phyloP scores from a whole-genome alignment of 2,329 filamentous ascomycete genomes.

The Orbilia javanica region DNA sequence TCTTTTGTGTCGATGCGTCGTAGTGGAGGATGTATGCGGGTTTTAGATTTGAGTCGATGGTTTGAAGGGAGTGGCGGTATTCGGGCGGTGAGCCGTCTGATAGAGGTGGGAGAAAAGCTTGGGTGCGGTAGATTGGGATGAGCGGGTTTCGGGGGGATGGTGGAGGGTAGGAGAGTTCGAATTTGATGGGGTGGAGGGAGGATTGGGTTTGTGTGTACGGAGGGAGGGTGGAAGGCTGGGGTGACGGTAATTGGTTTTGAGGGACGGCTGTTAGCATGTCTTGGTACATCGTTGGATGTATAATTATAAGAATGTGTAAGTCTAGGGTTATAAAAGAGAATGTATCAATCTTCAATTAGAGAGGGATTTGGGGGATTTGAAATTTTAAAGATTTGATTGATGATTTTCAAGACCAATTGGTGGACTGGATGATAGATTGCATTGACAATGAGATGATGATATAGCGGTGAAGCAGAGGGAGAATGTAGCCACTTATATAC shows the following conservation, averaged over 20 bases:
- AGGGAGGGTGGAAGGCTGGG: not conserved
- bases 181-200: not conserved
- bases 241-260: not conserved
- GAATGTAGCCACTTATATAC: constrained; percentile 6
- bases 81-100: constrained; percentile 23
- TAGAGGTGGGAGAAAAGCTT: not conserved
- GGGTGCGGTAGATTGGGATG: constrained; percentile 34
- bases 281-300: not conserved
- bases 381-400: not conserved
- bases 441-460: not conserved
- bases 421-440: not conserved
- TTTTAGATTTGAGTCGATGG: not conserved
- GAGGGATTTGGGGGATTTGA: not conserved
- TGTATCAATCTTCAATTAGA: not conserved
- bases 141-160: constrained; percentile 3
- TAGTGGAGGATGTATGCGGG: constrained; percentile 16
- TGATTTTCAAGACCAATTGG: no score
- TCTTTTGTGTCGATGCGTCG: constrained; percentile 17
- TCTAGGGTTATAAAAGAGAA: not conserved
- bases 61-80: constrained; percentile 11
- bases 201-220: not conserved
- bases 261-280: not conserved
- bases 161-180: constrained; percentile 10
- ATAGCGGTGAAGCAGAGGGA: not conserved
- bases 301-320: not conserved